phyloP scores from a whole-genome alignment of 1,284 basidiomycete species.

The Marasmius tenuissimus region DNA sequence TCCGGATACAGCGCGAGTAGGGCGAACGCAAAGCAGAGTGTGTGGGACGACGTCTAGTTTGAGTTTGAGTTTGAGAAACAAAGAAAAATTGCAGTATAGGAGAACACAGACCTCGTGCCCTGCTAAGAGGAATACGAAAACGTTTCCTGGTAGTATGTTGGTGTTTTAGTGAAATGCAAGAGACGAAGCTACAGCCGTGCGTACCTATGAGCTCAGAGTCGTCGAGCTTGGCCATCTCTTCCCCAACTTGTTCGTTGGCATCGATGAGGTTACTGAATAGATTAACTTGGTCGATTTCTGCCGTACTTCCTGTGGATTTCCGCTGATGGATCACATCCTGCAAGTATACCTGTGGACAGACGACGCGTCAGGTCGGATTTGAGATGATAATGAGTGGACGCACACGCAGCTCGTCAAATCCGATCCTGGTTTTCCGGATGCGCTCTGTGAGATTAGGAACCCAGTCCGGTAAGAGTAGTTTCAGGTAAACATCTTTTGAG shows the following conservation, averaged over 20 bases:
- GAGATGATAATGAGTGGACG: background rate
- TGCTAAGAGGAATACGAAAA: slow-evolving; percentile 57
- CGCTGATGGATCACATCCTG: slow-evolving; percentile 51
- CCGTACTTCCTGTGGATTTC: slow-evolving; percentile 32
- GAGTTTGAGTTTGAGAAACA: background rate
- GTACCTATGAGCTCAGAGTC: slow-evolving; percentile 51
- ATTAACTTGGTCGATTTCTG: slow-evolving; percentile 40
- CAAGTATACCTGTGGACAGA: slow-evolving; percentile 43
- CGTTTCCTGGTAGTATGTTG: slow-evolving; percentile 34
- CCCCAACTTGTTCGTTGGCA: slow-evolving; percentile 35
- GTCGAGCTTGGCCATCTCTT: slow-evolving; percentile 27
- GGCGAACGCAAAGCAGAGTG: slow-evolving; percentile 57
- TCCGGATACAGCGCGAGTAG: slow-evolving; percentile 50
- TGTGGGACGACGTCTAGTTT: slow-evolving; percentile 53
- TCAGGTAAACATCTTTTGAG: slow-evolving; percentile 40
- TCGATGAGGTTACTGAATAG: slow-evolving; percentile 54
- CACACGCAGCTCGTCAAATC: slow-evolving; percentile 40
- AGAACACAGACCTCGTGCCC: slow-evolving; percentile 54
- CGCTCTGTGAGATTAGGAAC: slow-evolving; percentile 38
- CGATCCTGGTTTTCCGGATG: slow-evolving; percentile 33
- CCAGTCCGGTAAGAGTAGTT: slow-evolving; percentile 45
- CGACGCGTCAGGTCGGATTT: background rate
- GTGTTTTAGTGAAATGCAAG: background rate
- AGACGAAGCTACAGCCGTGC: background rate
- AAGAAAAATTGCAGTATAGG: background rate